Evolutionary conservation across 768 basidiomycete species (phyloP).

Genomic region (Boletellus ananiceps): DNA sequence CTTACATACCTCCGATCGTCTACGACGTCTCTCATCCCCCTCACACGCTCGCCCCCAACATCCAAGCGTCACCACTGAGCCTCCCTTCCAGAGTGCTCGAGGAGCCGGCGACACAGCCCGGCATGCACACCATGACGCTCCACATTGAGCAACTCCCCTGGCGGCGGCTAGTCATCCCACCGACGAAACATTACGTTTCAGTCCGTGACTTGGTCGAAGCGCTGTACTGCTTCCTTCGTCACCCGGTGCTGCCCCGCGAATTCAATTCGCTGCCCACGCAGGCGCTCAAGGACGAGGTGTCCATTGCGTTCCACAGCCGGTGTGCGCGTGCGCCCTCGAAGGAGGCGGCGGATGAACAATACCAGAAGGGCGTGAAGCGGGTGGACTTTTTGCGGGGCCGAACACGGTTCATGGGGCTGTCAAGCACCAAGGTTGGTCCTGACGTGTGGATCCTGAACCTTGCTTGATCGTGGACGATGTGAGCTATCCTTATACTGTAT

Average conservation of each 20-base stretch:
- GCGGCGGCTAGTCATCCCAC: conserved; percentile 31
- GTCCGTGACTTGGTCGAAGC: conserved; percentile 48
- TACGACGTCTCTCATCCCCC: conserved; percentile 22
- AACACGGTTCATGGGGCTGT: conserved; percentile 45
- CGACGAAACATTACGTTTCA: conserved; percentile 27
- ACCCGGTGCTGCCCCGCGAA: conserved; percentile 37
- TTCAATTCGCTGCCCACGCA: conserved; percentile 33
- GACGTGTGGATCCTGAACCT: conserved; percentile 36
- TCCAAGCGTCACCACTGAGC: conserved; percentile 22
- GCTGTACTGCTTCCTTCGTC: conserved; percentile 42
- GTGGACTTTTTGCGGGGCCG: conserved; percentile 49
- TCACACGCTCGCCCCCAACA: conserved; percentile 18
- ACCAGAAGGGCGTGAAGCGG: conserved; percentile 45
- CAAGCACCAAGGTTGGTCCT: conserved; percentile 33
- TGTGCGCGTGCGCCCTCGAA: conserved; percentile 32
- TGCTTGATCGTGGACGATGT: conserved; percentile 11
- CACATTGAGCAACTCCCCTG: conserved; percentile 32
- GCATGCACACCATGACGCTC: conserved; percentile 28
- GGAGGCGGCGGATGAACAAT: conserved; percentile 35
- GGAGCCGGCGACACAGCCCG: conserved; percentile 31
- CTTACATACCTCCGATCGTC: conserved; percentile 17
- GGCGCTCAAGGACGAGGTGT: conserved; percentile 34
- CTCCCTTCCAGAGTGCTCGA: conserved; percentile 23
- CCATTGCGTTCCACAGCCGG: conserved; percentile 40
- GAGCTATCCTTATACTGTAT: conserved; percentile 26